Evolutionary conservation across 257 asterid species (phyloP), one percentile per base, ranked within the genome.

Genomic region (Linaria vulgaris): DNA sequence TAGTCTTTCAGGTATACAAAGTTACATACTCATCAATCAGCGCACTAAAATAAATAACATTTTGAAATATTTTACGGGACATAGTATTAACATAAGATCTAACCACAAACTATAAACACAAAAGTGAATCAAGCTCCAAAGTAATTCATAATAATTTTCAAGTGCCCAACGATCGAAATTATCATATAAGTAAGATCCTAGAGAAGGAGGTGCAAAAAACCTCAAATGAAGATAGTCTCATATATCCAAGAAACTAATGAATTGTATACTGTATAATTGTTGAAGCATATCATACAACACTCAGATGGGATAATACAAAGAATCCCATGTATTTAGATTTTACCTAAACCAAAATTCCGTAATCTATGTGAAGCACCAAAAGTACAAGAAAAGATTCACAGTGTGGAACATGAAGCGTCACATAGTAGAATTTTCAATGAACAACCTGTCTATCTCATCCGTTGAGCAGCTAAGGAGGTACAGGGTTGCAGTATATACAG

Each of bases 391-490:
- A 21, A n/a, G 6, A 55, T 50, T 27, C 7, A 56, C 31, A 25
- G 22, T 3, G 12, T 3, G 25, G 43, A 59, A 61, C 24, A 16
- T 67, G 60, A 61, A 56, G 60, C 22, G 23, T 12, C 41, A 27
- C 43, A 15, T 38, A 53, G 48, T 21, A 27, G 57, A 16, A 64
- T 59, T 55, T 69, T 24, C 64, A 23, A 56, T 21, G 51, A 39
- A 48, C 47, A 56, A 50, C 27, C 55, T 30, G 37, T 43, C 25
- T 25, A 74, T 54, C 56, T 58, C 56, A 24, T 0, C 8, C 7
- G 31, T 30, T 16, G 22, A 59, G 57, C 62, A 55, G 66, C 67
- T 61, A 49, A 27, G 37, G 37, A 38, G 57, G 56, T 45, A 27
- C 65, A 48, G 15, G 20, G 11, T 47, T 45, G 19, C 50, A 51